These are phyloP conservation scores for Tripterygium wilfordii DNA, from an alignment of 177 flowering plant species.

Conservation along the genomic window DNA sequence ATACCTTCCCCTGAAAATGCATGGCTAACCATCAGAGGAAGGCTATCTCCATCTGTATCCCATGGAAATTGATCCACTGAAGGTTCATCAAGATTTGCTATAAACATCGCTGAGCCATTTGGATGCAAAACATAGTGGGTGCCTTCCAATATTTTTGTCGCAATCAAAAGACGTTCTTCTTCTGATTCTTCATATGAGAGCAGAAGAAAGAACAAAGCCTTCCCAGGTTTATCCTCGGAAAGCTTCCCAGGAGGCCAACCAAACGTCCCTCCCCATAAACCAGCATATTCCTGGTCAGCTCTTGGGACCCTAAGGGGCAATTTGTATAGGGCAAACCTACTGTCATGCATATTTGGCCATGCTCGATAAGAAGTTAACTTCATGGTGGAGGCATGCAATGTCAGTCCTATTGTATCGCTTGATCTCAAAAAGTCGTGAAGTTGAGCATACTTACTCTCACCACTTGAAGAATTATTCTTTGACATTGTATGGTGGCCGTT, in stretches of 20 bases:
- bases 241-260: constrained; percentile 93
- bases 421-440: constrained; percentile 65
- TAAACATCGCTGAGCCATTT: constrained; percentile 96
- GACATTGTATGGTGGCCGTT: constrained; percentile 21
- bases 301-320: constrained; percentile 48
- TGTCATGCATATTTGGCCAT: constrained; percentile 91
- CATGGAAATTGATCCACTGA: constrained; percentile 71
- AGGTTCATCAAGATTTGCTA: constrained; percentile 63
- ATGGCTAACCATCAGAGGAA: constrained; percentile 35
- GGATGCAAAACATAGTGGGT: constrained; percentile 94
- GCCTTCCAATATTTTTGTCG: constrained; percentile 93
- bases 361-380: constrained; percentile 70
- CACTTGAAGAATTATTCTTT: constrained; percentile 40
- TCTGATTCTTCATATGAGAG: constrained; percentile 78
- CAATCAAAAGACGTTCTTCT: constrained; percentile 56
- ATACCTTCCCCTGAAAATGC: constrained; percentile 84
- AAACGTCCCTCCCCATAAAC: constrained; percentile 92
- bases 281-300: constrained; percentile 62
- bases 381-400: constrained; percentile 47
- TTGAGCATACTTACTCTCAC: constrained; percentile 55
- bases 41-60: constrained; percentile 46
- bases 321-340: constrained; percentile 81
- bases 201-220: constrained; percentile 80
- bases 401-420: constrained; percentile 59
- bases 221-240: constrained; percentile 82